Evolutionary conservation across 805 yeast genomes (phyloP), one percentile per base, ranked within the genome.

Genomic region (Saccharomyces kudriavzevii): DNA sequence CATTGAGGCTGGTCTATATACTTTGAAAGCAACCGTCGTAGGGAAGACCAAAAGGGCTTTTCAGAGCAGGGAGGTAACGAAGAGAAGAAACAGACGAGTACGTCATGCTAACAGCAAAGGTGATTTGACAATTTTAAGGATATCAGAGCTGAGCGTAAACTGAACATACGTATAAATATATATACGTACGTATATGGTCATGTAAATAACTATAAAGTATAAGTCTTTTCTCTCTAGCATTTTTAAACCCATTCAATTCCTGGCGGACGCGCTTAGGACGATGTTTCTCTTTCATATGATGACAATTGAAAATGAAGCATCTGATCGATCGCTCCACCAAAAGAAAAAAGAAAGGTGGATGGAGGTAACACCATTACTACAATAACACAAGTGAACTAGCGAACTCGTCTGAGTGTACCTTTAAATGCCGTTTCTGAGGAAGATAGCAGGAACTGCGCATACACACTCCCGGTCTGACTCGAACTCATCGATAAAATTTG

Each of bases 11-110:
- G 60, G 72, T 1, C 68, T 83, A 3, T 85, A 78, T 67, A 71
- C 80, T 3, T 75, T 91, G 60, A 83, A 79, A 59, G 97, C 90
- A 22, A 80, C 81, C n/a, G 88, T 91, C 45, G 68, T 85, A n/a
- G 97, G 90, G 66, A 87, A 87, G 74, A 86, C 96, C 2, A 82
- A 87, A 60, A 84, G 86, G 58, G 89, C 89, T 54, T 82, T 84
- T 75, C 81, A 84, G 61, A 76, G 83, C 30, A 82, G 81, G 65
- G 88, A 84, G 65, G 81, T 81, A 55, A 85, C 95, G 28, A 86
- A 89, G 67, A 80, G 92, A 71, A 83, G 96, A 74, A 76, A 84
- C 59, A 84, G 90, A 77, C 84, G 85, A 75, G 75, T 80, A 57
- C 77, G 86, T 68, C 79, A 88, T 73, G 76, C 84, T 5, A 73